Base-by-base conservation (phyloP, 345 rosid genomes). In the Aegle marmelos region DNA sequence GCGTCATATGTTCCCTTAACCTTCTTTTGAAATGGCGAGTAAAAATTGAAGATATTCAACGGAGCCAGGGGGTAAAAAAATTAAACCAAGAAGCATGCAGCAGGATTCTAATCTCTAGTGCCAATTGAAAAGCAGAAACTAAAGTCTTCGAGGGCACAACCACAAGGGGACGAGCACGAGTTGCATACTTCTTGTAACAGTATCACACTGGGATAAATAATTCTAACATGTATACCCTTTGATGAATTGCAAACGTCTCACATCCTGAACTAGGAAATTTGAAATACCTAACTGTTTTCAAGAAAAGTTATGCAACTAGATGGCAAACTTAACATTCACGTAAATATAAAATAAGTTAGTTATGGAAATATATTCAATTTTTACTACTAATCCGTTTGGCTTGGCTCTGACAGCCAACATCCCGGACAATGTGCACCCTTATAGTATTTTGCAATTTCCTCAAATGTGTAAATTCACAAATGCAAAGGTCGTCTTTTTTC, bases 351-450 rank as follows among this genome's bases (percentile, higher is more conserved):
- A 68, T 54, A 39, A 68, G 22, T 39, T 36, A 1, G 31, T 21
- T 9, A 13, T 0, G 54, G 31, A 68, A 67, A 41, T 24, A 9
- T 24, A 22, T 37, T 37, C 71, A n/a, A 39, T 24, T 30, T 68
- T 13, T 30, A n/a, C n/a, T 37, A 25, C 45, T 28, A 34, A 0
- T 39, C 17, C 54, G 24, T 58, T 24, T 13, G 7, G 34, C 53
- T 60, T 28, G 7, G 68, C 68, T 74, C 17, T 22, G 34, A 4
- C 39, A 59, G 27, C 65, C 62, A 22, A 7, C 79, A 24, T 25
- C 31, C 17, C 33, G 57, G n/a, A 34, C 7, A 22, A 62, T 74
- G 53, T 80, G 59, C 65, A 80, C 79, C 79, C 54, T n/a, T 7
- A 75, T 59, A 31, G 56, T 54, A 58, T 41, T 17, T 33, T 2